A percentile compares a stretch with the other conserved stretches of the same genome.
Evolutionary conservation across 2,329 filamentous ascomycete species (phyloP).

Genomic region (Cercospora berteroae): DNA sequence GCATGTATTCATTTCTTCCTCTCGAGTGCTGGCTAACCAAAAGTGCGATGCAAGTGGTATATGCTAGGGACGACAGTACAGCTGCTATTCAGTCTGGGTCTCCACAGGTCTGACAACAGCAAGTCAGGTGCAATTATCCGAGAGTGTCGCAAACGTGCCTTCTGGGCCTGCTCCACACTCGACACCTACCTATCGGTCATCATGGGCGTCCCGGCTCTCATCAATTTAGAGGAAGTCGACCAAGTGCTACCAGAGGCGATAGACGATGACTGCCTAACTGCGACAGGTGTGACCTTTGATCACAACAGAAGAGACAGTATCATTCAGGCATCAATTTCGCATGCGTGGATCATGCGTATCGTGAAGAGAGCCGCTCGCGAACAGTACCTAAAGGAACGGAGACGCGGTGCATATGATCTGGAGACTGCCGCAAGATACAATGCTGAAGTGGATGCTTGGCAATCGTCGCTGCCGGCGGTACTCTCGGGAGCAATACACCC

Average conservation of each 20-base stretch:
- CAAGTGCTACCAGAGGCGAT: slow-evolving; percentile 31
- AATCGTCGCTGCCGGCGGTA: slow-evolving; percentile 46
- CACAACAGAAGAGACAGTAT: slow-evolving; percentile 33
- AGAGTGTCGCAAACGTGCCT: slow-evolving; percentile 40
- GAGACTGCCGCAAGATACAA: slow-evolving; percentile 43
- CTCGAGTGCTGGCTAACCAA: background rate
- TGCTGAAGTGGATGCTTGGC: slow-evolving; percentile 47
- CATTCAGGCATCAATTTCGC: slow-evolving; percentile 34
- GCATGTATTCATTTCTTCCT: background rate
- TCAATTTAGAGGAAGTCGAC: slow-evolving; percentile 38
- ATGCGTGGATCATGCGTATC: slow-evolving; percentile 33
- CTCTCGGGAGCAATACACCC: slow-evolving; percentile 46
- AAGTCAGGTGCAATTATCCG: slow-evolving; percentile 26
- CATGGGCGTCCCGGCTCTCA: slow-evolving; percentile 39
- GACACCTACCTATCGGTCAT: slow-evolving; percentile 42
- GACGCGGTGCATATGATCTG: slow-evolving; percentile 26
- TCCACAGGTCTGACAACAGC: slow-evolving; percentile 35
- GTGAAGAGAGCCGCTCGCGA: slow-evolving; percentile 34
- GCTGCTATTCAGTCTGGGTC: slow-evolving; percentile 39
- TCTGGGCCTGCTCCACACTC: slow-evolving; percentile 43
- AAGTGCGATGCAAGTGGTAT: slow-evolving; percentile 34
- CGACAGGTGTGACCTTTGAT: slow-evolving; percentile 8
- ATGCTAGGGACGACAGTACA: slow-evolving; percentile 41
- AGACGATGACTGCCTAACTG: slow-evolving; percentile 35
- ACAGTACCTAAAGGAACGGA: slow-evolving; percentile 27